Conservation (phyloP, 805 yeast species). For the Saccharomyces kudriavzevii region DNA sequence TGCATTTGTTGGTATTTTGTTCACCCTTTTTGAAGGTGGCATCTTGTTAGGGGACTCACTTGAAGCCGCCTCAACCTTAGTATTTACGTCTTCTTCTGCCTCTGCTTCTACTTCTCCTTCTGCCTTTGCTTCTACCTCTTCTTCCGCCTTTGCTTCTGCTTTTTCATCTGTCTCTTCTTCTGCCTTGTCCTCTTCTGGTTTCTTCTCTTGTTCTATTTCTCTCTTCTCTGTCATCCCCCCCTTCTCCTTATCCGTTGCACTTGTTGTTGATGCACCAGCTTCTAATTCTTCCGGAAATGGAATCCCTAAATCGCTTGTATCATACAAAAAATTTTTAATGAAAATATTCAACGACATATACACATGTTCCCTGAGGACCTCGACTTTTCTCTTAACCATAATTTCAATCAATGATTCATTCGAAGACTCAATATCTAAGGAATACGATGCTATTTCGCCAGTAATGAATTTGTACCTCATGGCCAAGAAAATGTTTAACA, state of each 20-base stretch:
- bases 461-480: conserved; percentile 63
- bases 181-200: not conserved
- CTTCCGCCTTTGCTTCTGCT: not conserved
- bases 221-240: too few species aligned
- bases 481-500: conserved; percentile 52
- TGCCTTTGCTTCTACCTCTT: not conserved
- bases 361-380: conserved; percentile 67
- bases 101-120: not conserved
- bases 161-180: not conserved
- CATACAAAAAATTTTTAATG: conserved; percentile 12
- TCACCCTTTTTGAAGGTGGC: not conserved
- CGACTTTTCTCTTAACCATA: conserved; percentile 63
- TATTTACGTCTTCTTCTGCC: not conserved
- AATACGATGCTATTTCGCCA: conserved; percentile 44
- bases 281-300: conserved; percentile 7
- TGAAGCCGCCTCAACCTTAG: not conserved
- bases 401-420: conserved; percentile 22
- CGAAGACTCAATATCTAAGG: conserved; percentile 11
- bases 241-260: not conserved
- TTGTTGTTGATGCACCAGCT: not conserved
- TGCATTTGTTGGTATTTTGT: conserved; percentile 15
- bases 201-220: not conserved
- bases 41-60: not conserved
- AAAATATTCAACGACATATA: conserved; percentile 24
- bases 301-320: conserved; percentile 5